Evolutionary conservation across 192 early-diverging fungal species (phyloP).

Genomic region (Rhizoclosmatium sp.): DNA sequence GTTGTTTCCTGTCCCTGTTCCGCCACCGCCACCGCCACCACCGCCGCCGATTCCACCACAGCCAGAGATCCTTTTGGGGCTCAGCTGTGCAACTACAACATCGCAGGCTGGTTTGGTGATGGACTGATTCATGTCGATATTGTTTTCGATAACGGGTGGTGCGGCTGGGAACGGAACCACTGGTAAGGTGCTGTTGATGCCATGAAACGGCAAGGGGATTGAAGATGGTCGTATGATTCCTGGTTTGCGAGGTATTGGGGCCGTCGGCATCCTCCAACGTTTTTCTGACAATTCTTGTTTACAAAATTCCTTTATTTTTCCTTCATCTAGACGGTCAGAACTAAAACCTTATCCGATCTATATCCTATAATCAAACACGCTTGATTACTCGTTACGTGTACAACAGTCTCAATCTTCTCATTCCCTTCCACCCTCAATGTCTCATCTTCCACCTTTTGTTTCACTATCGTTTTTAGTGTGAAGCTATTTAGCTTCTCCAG

Average conservation of each 20-base stretch:
- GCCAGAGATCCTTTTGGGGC: neutral
- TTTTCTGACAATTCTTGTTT: neutral
- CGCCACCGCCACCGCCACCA: neutral
- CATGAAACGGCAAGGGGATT: neutral
- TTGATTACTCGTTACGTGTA: neutral
- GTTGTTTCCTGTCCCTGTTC: neutral
- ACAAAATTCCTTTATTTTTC: neutral
- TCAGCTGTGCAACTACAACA: neutral
- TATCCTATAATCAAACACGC: conserved; percentile 18
- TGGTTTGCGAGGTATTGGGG: neutral
- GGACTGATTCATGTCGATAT: neutral
- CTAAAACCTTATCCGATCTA: conserved; percentile 3
- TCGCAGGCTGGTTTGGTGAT: neutral
- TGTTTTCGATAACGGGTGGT: neutral
- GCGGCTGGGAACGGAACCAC: neutral
- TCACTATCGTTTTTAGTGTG: conserved; percentile 4
- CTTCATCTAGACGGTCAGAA: neutral
- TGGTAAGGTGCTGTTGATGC: neutral
- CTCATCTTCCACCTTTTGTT: neutral
- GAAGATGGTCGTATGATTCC: neutral
- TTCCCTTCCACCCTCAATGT: neutral
- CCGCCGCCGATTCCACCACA: neutral
- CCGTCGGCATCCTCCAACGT: neutral
- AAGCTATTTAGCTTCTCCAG: neutral
- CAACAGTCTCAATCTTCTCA: neutral